phyloP scores from a whole-genome alignment of 768 basidiomycete species.

The Trametes sanguinea region DNA sequence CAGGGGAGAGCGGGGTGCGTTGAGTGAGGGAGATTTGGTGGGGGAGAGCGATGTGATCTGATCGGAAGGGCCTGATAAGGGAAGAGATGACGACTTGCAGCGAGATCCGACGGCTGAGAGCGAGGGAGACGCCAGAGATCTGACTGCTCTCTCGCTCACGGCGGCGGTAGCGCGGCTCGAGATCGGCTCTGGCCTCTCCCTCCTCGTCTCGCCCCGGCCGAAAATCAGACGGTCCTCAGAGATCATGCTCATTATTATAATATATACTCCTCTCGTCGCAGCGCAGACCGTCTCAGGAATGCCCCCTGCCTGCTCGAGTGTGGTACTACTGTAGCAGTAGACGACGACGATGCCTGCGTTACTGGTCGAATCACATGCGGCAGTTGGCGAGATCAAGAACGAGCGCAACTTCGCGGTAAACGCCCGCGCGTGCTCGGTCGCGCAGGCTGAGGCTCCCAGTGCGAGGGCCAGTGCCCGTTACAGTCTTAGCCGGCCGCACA shows the following conservation, averaged over 20 bases:
- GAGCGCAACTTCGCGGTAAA: not conserved
- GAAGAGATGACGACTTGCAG: conserved; percentile 9
- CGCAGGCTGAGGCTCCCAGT: conserved; percentile 1
- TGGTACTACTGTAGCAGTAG: not conserved
- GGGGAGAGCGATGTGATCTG: not conserved
- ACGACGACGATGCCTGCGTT: conserved; percentile 15
- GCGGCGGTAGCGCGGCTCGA: conserved; percentile 4
- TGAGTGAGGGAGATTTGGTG: not conserved
- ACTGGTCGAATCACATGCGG: conserved; percentile 19
- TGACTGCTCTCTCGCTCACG: too few relatives aligned
- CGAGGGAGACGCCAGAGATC: not conserved
- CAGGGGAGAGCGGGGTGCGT: not conserved
- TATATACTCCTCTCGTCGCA: too few relatives aligned
- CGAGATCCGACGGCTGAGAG: conserved; percentile 1
- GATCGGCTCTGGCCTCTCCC: not conserved
- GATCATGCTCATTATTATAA: not conserved
- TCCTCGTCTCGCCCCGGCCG: not conserved
- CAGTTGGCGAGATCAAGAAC: conserved; percentile 18
- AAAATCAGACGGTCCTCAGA: not conserved
- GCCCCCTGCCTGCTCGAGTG: too few relatives aligned
- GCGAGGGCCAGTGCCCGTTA: not conserved
- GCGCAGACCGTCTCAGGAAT: too few relatives aligned
- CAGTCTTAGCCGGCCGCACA: conserved; percentile 20
- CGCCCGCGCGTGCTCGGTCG: conserved; percentile 8
- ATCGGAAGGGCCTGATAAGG: conserved; percentile 13